Evolutionary conservation across 805 yeast species (phyloP).

Genomic region (Metschnikowia matae): DNA sequence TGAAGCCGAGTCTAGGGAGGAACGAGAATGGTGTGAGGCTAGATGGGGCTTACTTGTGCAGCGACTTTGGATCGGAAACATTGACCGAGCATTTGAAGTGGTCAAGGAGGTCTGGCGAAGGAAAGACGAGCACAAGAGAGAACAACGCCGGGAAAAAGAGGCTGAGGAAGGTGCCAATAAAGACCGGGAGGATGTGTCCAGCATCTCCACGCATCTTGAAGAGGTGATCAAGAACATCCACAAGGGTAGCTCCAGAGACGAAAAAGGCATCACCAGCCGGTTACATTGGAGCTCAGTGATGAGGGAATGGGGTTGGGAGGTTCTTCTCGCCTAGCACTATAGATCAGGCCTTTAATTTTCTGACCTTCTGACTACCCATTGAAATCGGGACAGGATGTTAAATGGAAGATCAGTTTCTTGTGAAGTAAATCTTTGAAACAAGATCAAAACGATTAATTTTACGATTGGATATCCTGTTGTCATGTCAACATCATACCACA

Average conservation of each 20-base stretch:
- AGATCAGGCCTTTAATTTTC: neutral
- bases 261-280: slow-evolving; percentile 42
- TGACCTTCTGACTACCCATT: neutral
- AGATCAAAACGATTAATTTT: no score
- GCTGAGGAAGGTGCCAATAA: slow-evolving; percentile 7
- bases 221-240: slow-evolving; percentile 40
- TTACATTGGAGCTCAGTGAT: slow-evolving; percentile 67
- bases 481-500: no score
- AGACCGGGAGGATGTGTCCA: slow-evolving; percentile 8
- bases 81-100: slow-evolving; percentile 62
- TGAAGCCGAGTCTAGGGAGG: slow-evolving; percentile 56
- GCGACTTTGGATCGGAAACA: slow-evolving; percentile 61
- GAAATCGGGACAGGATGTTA: no score
- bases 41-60: slow-evolving; percentile 54
- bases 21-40: slow-evolving; percentile 56
- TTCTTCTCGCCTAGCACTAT: slow-evolving; percentile 35
- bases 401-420: no score
- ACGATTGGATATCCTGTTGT: no score
- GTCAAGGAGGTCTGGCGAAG: slow-evolving; percentile 70
- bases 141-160: slow-evolving; percentile 20
- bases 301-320: slow-evolving; percentile 79
- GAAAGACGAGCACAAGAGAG: slow-evolving; percentile 41
- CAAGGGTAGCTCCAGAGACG: slow-evolving; percentile 30
- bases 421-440: no score
- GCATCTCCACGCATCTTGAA: slow-evolving; percentile 29